These are phyloP conservation scores for Oryza meridionalis DNA, from an alignment of 176 grass and related monocot species.

Conservation along the genomic window DNA sequence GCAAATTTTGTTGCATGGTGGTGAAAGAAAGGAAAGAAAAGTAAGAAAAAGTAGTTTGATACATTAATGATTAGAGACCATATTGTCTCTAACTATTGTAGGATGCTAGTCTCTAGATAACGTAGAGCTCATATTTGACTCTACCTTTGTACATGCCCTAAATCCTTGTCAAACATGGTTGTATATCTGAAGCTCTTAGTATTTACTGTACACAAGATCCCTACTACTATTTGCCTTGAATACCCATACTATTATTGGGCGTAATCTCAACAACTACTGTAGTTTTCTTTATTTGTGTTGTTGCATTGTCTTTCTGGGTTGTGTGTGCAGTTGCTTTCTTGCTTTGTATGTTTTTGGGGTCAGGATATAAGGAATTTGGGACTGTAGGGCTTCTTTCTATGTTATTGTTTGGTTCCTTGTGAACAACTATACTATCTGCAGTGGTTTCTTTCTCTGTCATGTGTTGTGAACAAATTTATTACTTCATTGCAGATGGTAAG, in stretches of 20 bases:
- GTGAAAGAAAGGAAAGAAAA: too few relatives aligned
- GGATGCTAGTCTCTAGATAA: too few relatives aligned
- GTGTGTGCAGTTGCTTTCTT: background rate
- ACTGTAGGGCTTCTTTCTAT: background rate
- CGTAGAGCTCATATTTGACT: too few relatives aligned
- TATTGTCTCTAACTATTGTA: too few relatives aligned
- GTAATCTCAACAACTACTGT: background rate
- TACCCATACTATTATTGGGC: background rate
- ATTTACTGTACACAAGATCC: background rate
- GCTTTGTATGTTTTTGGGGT: background rate
- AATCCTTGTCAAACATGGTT: background rate
- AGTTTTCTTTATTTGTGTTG: too few relatives aligned
- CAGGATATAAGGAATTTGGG: background rate
- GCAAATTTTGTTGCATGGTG: too few relatives aligned
- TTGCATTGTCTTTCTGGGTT: background rate
- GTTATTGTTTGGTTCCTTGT: background rate
- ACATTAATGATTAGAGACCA: too few relatives aligned
- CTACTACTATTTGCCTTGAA: background rate
- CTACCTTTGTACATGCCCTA: too few relatives aligned
- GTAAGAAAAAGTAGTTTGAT: too few relatives aligned
- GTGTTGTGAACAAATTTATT: background rate
- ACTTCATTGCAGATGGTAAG: conserved; percentile 37
- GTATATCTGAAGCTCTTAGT: background rate
- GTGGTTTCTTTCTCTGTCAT: background rate
- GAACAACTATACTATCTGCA: background rate